phyloP scores from a whole-genome alignment of 129 eudicot genomes.

The Flaveria bidentis region DNA sequence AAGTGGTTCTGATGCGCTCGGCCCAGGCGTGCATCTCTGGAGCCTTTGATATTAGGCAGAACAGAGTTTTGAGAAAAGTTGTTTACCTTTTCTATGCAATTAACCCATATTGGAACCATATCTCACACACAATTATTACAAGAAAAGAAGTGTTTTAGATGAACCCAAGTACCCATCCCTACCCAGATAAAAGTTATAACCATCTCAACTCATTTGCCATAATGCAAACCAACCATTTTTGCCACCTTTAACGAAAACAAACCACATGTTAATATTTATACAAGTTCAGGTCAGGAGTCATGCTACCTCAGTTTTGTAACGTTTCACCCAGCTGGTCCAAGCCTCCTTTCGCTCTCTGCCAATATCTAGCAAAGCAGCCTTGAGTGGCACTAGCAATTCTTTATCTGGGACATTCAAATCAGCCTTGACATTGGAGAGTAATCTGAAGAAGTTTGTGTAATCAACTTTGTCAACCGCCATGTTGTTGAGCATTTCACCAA shows the following conservation, averaged over 20 bases:
- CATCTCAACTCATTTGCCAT: too few species aligned
- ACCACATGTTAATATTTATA: background rate
- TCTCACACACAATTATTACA: background rate
- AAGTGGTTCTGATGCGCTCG: too few species aligned
- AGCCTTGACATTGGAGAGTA: conserved; percentile 71
- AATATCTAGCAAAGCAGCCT: conserved; percentile 83
- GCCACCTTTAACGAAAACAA: background rate
- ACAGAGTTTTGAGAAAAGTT: background rate
- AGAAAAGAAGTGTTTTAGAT: background rate
- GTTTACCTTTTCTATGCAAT: background rate
- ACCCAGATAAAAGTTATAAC: too few species aligned
- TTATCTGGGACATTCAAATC: conserved; percentile 58
- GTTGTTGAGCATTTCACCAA: conserved; percentile 75
- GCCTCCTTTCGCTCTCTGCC: conserved; percentile 93
- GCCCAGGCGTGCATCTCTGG: too few species aligned
- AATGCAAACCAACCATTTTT: background rate
- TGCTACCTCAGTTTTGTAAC: conserved; percentile 74
- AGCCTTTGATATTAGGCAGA: background rate
- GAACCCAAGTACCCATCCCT: background rate
- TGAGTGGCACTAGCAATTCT: conserved; percentile 65
- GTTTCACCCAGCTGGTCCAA: conserved; percentile 85
- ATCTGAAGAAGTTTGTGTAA: conserved; percentile 90
- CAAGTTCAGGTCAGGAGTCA: conserved; percentile 1
- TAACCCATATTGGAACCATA: background rate
- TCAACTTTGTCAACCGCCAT: conserved; percentile 98